Evolutionary conservation across 139 green algal genomes (phyloP), one percentile per base, ranked within the genome.

Genomic region (Ulvella scutata): DNA sequence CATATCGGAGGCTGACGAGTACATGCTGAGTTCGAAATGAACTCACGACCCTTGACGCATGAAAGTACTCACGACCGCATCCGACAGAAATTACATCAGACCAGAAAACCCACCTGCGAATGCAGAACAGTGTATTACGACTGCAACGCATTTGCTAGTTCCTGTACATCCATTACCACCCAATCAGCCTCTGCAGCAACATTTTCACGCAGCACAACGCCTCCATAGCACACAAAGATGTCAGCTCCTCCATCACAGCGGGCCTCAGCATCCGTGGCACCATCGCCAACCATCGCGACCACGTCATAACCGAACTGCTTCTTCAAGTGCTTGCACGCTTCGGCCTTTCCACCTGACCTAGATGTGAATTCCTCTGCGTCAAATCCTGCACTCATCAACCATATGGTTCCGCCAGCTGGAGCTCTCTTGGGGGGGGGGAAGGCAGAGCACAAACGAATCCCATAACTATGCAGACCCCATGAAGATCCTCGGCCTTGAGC

Each of bases 221-320:
- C 94, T 21, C 94, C 94, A 78, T 98, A 96, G 85, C 93, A 92
- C n/a, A 99, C 91, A 75, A 99, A 98, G 0, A 96, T 79, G 43
- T 93, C 87, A 0, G 95, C 95, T 2, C 85, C 95, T 9, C 92
- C 91, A 35, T 86, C 82, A 34, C 79, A 62, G 1, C 88, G 80
- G 3, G 95, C 95, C 79, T 99, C 95, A 23, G 93, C 40, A 76
- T 99, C 95, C 0, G 95, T 99, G 1, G 91, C 93, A 29, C 95
- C 95, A 74, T 99, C 95, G 2, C 95, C 95, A 9, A 99, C 83
- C 90, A 97, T 97, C 2, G 97, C 87, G 10, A 98, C 75, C 1
- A 31, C 77, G 23, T 83, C 61, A 78, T 89, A 89, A 4, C 84
- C 85, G 59, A 89, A 79, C 31, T 84, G 79, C 4, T 74, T 74